phyloP scores from a whole-genome alignment of 257 asterid genomes.

The Nicotiana obtusifolia region DNA sequence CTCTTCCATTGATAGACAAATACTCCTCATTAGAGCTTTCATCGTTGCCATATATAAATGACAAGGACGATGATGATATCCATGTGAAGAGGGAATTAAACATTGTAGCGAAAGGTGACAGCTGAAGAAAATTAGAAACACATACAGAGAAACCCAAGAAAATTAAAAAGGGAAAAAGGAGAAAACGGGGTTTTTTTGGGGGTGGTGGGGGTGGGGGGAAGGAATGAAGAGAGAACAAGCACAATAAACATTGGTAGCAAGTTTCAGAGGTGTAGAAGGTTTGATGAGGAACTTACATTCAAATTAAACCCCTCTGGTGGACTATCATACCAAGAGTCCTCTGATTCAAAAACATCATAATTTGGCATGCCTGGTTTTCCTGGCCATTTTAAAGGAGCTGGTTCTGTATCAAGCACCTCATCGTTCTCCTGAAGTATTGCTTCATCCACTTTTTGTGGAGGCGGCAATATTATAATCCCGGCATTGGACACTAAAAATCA shows the following conservation, averaged over 20 bases:
- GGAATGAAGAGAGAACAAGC: not conserved
- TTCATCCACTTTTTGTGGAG: conserved; percentile 36
- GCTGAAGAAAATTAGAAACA: conserved; percentile 34
- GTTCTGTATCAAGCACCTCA: conserved; percentile 41
- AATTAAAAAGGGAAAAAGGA: not conserved
- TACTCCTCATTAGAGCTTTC: conserved; percentile 66
- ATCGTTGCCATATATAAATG: conserved; percentile 81
- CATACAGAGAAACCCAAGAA: not conserved
- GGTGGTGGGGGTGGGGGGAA: no score
- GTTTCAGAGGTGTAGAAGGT: not conserved
- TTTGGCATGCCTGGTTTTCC: conserved; percentile 49
- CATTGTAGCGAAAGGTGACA: conserved; percentile 86
- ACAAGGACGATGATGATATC: conserved; percentile 84
- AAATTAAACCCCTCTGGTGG: conserved; percentile 76
- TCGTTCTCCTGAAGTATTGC: conserved; percentile 29
- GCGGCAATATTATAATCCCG: conserved; percentile 63
- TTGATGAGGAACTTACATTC: conserved; percentile 41
- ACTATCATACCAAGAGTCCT: conserved; percentile 70
- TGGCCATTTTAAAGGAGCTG: conserved; percentile 60
- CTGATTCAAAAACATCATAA: conserved; percentile 59
- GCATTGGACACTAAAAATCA: conserved; percentile 60
- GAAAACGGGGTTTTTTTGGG: not conserved
- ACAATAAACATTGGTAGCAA: not conserved
- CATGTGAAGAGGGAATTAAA: conserved; percentile 76
- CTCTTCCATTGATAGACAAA: conserved; percentile 64